Base-by-base conservation (phyloP, 805 yeast species). In the Blastobotrys americana region DNA sequence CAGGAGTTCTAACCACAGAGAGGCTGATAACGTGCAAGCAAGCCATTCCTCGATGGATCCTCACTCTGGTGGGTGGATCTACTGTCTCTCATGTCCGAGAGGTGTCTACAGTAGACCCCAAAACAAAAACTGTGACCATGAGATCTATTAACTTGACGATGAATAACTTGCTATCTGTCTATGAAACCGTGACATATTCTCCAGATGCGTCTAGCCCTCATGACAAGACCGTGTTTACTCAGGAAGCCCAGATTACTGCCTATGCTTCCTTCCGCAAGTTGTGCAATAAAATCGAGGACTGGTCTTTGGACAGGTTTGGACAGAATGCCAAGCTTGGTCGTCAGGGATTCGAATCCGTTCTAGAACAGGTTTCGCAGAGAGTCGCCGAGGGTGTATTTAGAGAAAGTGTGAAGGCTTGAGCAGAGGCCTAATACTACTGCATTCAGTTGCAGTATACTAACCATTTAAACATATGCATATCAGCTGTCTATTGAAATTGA, bases 1-100 rank as follows among this genome's bases (percentile, higher is more conserved):
- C 74, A 1, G 73, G 73, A 3, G 69, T 76, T 2, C 69, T 90
- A 35, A 72, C 81, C 16, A 83, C 96, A 0, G 97, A 93, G 65
- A 71, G 97, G 49, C 71, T 90, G 44, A 86, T 90, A 48, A 89
- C 94, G 1, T 86, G 95, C 63, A 76, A 82, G 52, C 98, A 90
- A 60, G 71, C 82, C 5, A 80, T 89, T 31, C 98, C 98, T 0
- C 60, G 65, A 27, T 90, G 97, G 97, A 61, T 93, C 19, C 64
- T 76, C 47, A 70, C 71, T 43, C 49, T 88, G 13, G 81, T 87
- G 13, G 96, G 96, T 2, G 83, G 84, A 2, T 70, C 74, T 19
- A 79, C 78, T 46, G 72, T 73, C 35, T 82, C 94, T 25, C 87
- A 80, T 59, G 95, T 90, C 5, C 74, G 97, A 39, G 98, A 90